Evolutionary conservation across 129 eudicot species (phyloP).

Genomic region (Centaurea solstitialis): DNA sequence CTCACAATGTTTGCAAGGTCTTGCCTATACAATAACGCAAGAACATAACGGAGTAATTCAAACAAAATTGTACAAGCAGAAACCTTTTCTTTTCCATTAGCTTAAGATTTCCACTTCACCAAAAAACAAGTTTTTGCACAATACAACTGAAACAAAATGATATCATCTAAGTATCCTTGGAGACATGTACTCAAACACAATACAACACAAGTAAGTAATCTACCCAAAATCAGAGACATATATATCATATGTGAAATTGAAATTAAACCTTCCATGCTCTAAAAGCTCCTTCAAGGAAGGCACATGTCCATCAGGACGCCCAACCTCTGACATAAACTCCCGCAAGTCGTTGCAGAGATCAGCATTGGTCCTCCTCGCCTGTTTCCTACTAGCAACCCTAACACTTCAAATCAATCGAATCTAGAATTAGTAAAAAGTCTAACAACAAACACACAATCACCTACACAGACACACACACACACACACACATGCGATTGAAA

Average conservation of each 20-base stretch:
- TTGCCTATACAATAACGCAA: conserved; percentile 51
- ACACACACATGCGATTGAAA: conserved; percentile 24
- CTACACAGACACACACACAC: neutral
- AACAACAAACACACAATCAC: neutral
- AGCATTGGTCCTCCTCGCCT: conserved; percentile 61
- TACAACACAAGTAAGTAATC: conserved; percentile 8
- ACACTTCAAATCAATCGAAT: conserved; percentile 6
- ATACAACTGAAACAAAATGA: conserved; percentile 18
- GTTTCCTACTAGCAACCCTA: conserved; percentile 45
- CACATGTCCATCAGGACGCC: conserved; percentile 72
- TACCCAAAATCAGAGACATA: conserved; percentile 12
- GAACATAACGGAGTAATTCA: conserved; percentile 12
- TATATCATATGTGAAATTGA: neutral
- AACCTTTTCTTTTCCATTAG: neutral
- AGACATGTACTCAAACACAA: neutral
- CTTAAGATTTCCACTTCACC: neutral
- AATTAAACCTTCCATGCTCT: conserved; percentile 67
- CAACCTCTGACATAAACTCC: conserved; percentile 53
- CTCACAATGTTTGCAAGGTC: conserved; percentile 92
- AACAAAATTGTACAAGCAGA: neutral
- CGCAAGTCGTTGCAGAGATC: conserved; percentile 71
- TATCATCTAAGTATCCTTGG: too few relatives aligned
- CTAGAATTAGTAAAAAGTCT: neutral
- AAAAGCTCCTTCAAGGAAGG: conserved; percentile 87
- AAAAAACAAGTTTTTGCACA: neutral